A percentile compares a stretch with the other conserved stretches of the same genome.
These are phyloP conservation scores for Drechslerella coelobrocha DNA, from an alignment of 2,329 filamentous ascomycete species.

Conservation along the genomic window DNA sequence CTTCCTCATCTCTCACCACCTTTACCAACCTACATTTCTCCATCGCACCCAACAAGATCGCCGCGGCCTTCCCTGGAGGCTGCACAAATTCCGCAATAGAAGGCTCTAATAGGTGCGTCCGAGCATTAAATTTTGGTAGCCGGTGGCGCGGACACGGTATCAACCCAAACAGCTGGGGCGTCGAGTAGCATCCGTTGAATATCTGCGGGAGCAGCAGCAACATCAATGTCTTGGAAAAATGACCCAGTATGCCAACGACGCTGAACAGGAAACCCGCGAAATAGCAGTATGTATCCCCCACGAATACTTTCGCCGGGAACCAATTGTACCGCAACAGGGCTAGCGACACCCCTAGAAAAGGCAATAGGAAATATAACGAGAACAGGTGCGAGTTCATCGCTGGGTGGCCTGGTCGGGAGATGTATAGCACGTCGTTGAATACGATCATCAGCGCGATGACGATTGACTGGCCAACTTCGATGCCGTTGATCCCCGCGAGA, in stretches of 20 bases:
- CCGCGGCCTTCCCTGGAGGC: constrained; percentile 72
- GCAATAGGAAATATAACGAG: constrained; percentile 90
- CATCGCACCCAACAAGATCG: constrained; percentile 71
- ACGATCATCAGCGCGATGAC: constrained; percentile 84
- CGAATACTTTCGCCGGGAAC: constrained; percentile 94
- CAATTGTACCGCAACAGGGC: constrained; percentile 91
- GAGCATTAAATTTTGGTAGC: constrained; percentile 83
- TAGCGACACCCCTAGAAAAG: constrained; percentile 89
- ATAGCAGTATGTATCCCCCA: constrained; percentile 99
- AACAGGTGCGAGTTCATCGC: constrained; percentile 96
- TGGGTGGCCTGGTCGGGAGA: constrained; percentile 82
- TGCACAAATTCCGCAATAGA: constrained; percentile 74
- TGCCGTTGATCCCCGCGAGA: constrained; percentile 97
- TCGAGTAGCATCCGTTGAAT: constrained; percentile 95
- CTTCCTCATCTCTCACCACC: constrained; percentile 69
- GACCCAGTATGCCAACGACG: constrained; percentile 92
- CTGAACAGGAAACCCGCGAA: constrained; percentile 99
- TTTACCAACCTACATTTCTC: constrained; percentile 72
- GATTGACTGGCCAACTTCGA: constrained; percentile 92
- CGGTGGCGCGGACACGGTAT: constrained; percentile 93
- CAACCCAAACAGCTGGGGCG: constrained; percentile 86
- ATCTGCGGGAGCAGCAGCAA: constrained; percentile 91
- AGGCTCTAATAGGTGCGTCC: constrained; percentile 83
- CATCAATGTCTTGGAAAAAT: constrained; percentile 96
- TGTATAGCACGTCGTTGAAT: constrained; percentile 86